phyloP scores from a whole-genome alignment of 2,329 filamentous ascomycete genomes.

The Periconia sp. region DNA sequence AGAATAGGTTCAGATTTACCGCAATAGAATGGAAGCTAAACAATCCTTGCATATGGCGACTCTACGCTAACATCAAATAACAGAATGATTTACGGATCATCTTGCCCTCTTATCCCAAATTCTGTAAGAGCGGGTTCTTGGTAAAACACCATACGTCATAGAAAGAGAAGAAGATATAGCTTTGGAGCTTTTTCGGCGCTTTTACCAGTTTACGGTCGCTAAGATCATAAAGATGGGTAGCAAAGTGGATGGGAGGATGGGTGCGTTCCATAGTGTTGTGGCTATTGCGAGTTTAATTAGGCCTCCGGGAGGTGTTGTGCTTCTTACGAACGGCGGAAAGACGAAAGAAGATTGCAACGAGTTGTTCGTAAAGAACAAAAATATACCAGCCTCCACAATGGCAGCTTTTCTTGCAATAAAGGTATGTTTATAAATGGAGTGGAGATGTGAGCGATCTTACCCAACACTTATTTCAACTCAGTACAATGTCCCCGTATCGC shows the following conservation, averaged over 20 bases:
- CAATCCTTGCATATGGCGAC: no score
- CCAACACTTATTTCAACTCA: constrained; percentile 15
- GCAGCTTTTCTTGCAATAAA: no score
- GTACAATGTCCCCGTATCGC: constrained; percentile 36
- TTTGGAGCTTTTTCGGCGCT: constrained; percentile 69
- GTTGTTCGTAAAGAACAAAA: constrained; percentile 23
- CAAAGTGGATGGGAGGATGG: constrained; percentile 69
- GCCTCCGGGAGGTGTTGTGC: constrained; percentile 64
- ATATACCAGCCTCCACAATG: no score
- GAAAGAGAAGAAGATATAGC: no score
- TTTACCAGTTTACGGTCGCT: constrained; percentile 64
- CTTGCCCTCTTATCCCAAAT: no score
- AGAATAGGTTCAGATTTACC: no score
- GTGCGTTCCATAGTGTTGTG: constrained; percentile 63
- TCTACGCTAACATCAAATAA: no score
- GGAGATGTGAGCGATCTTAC: not conserved
- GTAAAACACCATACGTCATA: no score
- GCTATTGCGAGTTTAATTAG: constrained; percentile 67
- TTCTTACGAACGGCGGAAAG: constrained; percentile 21
- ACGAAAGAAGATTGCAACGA: constrained; percentile 23
- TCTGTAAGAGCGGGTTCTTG: no score
- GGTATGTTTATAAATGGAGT: no score
- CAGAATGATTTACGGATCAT: no score
- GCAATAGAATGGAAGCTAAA: no score
- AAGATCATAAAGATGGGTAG: constrained; percentile 69